Base-by-base conservation (phyloP, 2,329 filamentous ascomycete genomes). In the Neonectria faginata region DNA sequence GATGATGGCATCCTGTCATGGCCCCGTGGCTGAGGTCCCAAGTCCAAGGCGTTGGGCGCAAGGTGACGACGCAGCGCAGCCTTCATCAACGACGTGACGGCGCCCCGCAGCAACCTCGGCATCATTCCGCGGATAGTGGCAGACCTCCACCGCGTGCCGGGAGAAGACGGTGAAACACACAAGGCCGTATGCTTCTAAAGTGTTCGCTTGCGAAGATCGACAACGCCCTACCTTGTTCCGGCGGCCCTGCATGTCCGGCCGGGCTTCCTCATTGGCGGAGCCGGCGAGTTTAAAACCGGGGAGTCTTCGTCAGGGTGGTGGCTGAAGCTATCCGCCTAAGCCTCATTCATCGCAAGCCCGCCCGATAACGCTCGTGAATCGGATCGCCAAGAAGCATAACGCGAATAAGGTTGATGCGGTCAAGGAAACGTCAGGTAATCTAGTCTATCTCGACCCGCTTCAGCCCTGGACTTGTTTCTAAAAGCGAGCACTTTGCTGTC, bases 291-390 rank as follows among this genome's bases (percentile, higher is more conserved):
- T 20, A 39, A 53, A 60, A 44, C 57, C 31, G 57, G 47, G 39
- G 57, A 51, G 36, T 58, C 14, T 39, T 71, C 69, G 69, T 71
- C 63, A 71, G 47, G 36, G 20, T 57, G 63, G 69, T 71, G 69
- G 70, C 70, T 71, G 67, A 67, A 25, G 57, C 50, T 10, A 18
- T 45, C 57, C 25, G 29, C 51, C 51, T 67, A 60, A 59, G 52
- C 64, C 59, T 54, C 59, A 45, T 54, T 56, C 29, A 58, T 57
- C 45, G 11, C 11, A 60, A 41, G 31, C 42, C 29, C 48, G 44
- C 5, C 27, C 27, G 58, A 16, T 31, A 60, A 56, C 52, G 57
- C 20, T 48, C 3, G 33, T 27, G n/a, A 18, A 18, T 31, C 10
- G 4, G 14, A 45, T 50, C 44, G 66, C 66, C 67, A 69, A 69